Conservation (phyloP, 352 stramenopile genomes). For the Globisporangium okanoganense region DNA sequence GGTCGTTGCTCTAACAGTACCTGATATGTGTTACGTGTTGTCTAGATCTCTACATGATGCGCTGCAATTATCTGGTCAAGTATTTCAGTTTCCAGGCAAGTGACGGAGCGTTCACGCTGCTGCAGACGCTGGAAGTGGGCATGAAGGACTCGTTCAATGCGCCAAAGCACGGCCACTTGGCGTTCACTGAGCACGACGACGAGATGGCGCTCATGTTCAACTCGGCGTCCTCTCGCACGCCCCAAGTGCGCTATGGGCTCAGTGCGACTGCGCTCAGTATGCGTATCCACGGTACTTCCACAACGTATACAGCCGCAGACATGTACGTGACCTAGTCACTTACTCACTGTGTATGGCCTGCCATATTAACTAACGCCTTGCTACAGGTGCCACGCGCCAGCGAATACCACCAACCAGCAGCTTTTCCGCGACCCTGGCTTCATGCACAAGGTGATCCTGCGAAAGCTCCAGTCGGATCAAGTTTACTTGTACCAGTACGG, state of each 20-base stretch:
- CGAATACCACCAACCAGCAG: constrained; percentile 33
- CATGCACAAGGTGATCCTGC: constrained; percentile 63
- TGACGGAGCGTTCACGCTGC: constrained; percentile 13
- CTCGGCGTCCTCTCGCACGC: constrained; percentile 39
- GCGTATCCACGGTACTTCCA: no score
- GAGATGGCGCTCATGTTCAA: constrained; percentile 73
- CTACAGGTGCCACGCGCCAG: constrained; percentile 52
- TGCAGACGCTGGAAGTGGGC: constrained; percentile 28
- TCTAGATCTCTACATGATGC: constrained; percentile 39
- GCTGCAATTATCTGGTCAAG: constrained; percentile 53
- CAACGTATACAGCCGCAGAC: constrained; percentile 18
- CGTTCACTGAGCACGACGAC: constrained; percentile 34
- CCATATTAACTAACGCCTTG: no score
- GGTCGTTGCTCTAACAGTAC: no score
- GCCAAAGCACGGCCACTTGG: constrained; percentile 68
- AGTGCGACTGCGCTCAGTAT: no score
- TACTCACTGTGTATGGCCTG: no score
- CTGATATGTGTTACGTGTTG: no score
- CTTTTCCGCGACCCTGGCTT: constrained; percentile 55
- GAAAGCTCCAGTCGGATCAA: constrained; percentile 30
- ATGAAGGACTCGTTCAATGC: constrained; percentile 49
- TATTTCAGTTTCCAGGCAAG: constrained; percentile 45
- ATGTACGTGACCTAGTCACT: constrained; percentile 31
- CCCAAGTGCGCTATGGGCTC: constrained; percentile 36
- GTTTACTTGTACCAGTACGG: constrained; percentile 69